A percentile compares a stretch with the other conserved stretches of the same genome.
These are phyloP conservation scores for Stylonectria norvegica DNA, from an alignment of 2,329 filamentous ascomycete genomes.

Conservation along the genomic window DNA sequence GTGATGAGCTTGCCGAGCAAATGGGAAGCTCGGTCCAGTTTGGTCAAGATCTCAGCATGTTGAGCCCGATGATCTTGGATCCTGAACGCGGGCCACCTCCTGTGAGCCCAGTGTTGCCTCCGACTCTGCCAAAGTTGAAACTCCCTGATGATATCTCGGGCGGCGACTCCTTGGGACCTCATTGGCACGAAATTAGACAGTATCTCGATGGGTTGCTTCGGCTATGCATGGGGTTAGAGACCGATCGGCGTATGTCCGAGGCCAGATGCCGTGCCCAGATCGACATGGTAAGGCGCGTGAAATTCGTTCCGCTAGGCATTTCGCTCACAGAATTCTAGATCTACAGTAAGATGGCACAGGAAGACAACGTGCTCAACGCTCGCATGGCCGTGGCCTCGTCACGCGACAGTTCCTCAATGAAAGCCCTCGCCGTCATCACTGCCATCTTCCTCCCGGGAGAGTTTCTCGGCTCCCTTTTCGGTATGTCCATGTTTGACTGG, in stretches of 20 bases:
- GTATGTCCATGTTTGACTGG: conserved; percentile 48
- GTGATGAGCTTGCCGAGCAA: conserved; percentile 40
- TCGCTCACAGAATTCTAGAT: conserved; percentile 30
- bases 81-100: conserved; percentile 22
- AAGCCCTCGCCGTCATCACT: conserved; percentile 46
- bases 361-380: conserved; percentile 45
- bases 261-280: conserved; percentile 45
- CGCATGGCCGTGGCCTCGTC: conserved; percentile 40
- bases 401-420: conserved; percentile 46
- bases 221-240: conserved; percentile 44
- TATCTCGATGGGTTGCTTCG: conserved; percentile 43
- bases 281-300: conserved; percentile 39
- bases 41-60: conserved; percentile 23
- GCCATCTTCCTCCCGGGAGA: conserved; percentile 47
- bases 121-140: conserved; percentile 15
- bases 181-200: conserved; percentile 47
- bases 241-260: conserved; percentile 45
- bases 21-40: conserved; percentile 22
- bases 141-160: conserved; percentile 16
- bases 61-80: conserved; percentile 22
- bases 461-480: conserved; percentile 45
- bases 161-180: conserved; percentile 31
- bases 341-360: conserved; percentile 48
- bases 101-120: conserved; percentile 25
- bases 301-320: neutral